Percentiles rank a stretch among this genome's conserved stretches.
Evolutionary conservation across 768 basidiomycete genomes (phyloP).

Genomic region (Pholiota microspora): DNA sequence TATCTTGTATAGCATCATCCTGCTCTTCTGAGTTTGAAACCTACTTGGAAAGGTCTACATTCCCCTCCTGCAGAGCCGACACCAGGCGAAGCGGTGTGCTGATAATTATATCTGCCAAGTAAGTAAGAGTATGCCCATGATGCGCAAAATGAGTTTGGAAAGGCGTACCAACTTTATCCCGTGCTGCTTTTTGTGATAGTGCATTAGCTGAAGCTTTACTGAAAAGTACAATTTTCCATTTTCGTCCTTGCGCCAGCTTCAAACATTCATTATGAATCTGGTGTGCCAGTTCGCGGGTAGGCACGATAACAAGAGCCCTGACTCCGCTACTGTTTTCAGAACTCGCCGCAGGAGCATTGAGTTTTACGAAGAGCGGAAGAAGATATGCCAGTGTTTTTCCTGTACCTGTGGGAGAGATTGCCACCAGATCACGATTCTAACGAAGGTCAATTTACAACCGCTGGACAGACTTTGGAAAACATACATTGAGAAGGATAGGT

Average conservation of each 20-base stretch:
- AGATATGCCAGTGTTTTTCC: constrained; percentile 96
- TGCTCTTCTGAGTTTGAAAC: constrained; percentile 19
- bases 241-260: constrained; percentile 76
- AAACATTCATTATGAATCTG: constrained; percentile 92
- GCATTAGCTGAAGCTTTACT: constrained; percentile 89
- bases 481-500: constrained; percentile 77
- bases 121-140: constrained; percentile 6
- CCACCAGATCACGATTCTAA: constrained; percentile 82
- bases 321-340: constrained; percentile 54
- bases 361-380: constrained; percentile 69
- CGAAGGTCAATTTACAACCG: constrained; percentile 7
- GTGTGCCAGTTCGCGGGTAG: constrained; percentile 93
- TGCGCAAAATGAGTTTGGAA: not conserved
- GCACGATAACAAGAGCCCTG: constrained; percentile 80
- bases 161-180: constrained; percentile 71
- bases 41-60: constrained; percentile 71
- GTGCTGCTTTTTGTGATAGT: constrained; percentile 65
- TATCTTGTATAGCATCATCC: not conserved
- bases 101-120: constrained; percentile 74
- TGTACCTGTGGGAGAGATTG: constrained; percentile 95
- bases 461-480: constrained; percentile 15
- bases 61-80: constrained; percentile 68
- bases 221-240: constrained; percentile 80
- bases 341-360: constrained; percentile 54
- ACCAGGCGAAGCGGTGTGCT: constrained; percentile 91